Conservation (phyloP, 2,329 filamentous ascomycete species). For the Chrysosporium keratinophilum region DNA sequence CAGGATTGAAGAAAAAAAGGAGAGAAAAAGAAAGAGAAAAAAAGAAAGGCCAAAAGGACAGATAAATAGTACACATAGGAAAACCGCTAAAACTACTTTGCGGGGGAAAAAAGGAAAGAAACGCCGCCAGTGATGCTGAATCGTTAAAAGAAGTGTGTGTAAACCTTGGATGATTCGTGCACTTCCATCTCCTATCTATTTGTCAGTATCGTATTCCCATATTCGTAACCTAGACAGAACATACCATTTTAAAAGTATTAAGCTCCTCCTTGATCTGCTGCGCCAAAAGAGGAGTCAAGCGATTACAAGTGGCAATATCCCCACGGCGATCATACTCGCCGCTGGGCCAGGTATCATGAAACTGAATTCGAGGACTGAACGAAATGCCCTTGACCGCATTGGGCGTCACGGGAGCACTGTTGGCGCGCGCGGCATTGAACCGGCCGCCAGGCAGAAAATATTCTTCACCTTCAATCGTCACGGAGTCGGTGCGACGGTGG, state of each 20-base stretch:
- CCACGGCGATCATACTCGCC: slow-evolving; percentile 93
- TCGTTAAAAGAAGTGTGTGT: slow-evolving; percentile 96
- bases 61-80: slow-evolving; percentile 11
- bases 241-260: slow-evolving; percentile 98
- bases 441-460: slow-evolving; percentile 76
- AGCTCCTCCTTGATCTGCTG: slow-evolving; percentile 99
- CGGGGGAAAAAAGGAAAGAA: slow-evolving; percentile 5
- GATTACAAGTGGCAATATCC: slow-evolving; percentile 95
- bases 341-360: slow-evolving; percentile 92
- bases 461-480: slow-evolving; percentile 70
- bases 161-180: slow-evolving; percentile 96
- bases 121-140: slow-evolving; percentile 16
- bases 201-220: slow-evolving; percentile 13
- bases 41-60: neutral
- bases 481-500: slow-evolving; percentile 57
- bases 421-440: slow-evolving; percentile 58
- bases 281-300: slow-evolving; percentile 88
- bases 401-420: slow-evolving; percentile 71
- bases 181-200: slow-evolving; percentile 88
- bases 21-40: too few relatives aligned
- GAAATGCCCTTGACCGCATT: slow-evolving; percentile 49
- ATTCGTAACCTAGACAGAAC: slow-evolving; percentile 24
- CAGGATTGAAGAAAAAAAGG: too few relatives aligned
- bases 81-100: slow-evolving; percentile 5
- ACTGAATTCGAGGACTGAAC: slow-evolving; percentile 88